phyloP scores from a whole-genome alignment of 176 grass and related monocot species.

The Eragrostis nindensis region DNA sequence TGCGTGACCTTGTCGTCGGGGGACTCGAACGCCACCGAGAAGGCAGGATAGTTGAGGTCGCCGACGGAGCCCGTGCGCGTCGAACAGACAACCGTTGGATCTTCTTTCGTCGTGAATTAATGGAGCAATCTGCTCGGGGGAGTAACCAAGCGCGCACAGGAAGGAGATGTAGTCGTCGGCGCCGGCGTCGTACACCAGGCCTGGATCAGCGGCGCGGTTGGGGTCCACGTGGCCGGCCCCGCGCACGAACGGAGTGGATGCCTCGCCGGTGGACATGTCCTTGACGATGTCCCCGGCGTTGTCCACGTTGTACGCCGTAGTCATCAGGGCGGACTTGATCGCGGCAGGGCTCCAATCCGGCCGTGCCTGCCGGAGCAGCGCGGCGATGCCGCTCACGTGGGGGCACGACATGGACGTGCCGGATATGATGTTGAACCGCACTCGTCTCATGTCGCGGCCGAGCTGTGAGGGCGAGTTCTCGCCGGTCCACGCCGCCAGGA shows the following conservation, averaged over 20 bases:
- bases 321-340: background rate
- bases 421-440: conserved; percentile 57
- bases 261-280: background rate
- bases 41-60: background rate
- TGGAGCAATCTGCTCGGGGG: background rate
- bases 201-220: background rate
- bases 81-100: background rate
- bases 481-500: background rate
- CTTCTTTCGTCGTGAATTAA: background rate
- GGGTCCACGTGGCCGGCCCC: background rate
- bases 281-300: background rate
- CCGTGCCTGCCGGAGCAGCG: background rate
- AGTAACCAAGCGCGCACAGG: background rate
- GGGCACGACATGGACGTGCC: conserved; percentile 89
- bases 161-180: background rate
- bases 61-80: background rate
- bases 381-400: conserved; percentile 37
- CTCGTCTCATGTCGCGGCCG: background rate
- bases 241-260: background rate
- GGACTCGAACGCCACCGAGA: background rate
- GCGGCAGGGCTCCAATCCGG: background rate
- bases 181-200: background rate
- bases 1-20: background rate
- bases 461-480: background rate
- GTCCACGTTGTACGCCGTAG: background rate